Evolutionary conservation across 2,329 filamentous ascomycete species (phyloP), one percentile per base, ranked within the genome.

Genomic region (Aspergillaceae sp.): DNA sequence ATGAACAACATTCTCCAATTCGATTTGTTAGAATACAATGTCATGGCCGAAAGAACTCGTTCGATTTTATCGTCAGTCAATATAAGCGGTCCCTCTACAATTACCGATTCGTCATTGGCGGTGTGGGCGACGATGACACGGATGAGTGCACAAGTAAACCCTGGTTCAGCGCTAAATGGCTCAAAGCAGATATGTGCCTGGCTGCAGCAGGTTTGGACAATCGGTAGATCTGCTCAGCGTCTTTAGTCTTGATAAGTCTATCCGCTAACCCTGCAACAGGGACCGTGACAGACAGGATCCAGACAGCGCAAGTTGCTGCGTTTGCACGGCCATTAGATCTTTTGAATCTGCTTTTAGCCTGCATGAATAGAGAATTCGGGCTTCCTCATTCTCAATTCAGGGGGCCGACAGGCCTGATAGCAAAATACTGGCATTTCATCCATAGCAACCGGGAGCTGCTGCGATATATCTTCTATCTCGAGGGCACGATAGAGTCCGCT

Each of bases 191-290:
- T 92, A 33, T 78, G 92, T 46, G 77, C 82, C 56, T 98, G 92
- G 92, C 65, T 92, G 1, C 82, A 89, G 56, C 77, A 82, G 32
- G 83, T 78, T 57, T 98, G 91, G 89, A 82, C 82, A 53, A 85
- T 89, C 53, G 82, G 87, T 91, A 29, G 38, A 29, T 43, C 7
- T 26, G 30, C n/a, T 7, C 29, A 42, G 8, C 8, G 6, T 19
- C 28, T 35, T 11, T 27, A 4, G 33, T 5, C 29, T 4, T 19
- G 19, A 19, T 19, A 19, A 19, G n/a, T 7, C 8, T 37, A 11
- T 28, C 3, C 47, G 9, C 44, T 41, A 37, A 43, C 54, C 6
- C 9, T 43, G 33, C n/a, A 29, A 2, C 40, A 85, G 82, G 74
- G 35, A 68, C 66, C 3, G 69, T 75, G 51, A 67, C 72, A 11